Conservation (phyloP, 148 eudicot species). For the Spergularia bocconei region DNA sequence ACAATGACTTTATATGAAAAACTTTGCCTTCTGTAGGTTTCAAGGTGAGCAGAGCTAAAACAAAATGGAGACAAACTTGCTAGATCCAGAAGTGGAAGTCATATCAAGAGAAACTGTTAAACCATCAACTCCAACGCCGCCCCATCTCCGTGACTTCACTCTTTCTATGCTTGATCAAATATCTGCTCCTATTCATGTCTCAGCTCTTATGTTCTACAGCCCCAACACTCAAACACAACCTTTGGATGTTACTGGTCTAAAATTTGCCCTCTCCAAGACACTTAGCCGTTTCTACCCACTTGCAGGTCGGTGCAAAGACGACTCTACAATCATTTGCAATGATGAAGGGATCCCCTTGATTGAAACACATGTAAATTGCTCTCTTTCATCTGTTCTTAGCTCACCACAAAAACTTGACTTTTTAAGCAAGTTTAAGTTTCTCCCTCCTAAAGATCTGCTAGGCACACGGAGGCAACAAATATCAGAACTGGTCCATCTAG, state of each 20-base stretch:
- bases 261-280: constrained; percentile 3
- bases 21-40: neutral
- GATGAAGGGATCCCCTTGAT: constrained; percentile 12
- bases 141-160: constrained; percentile 3
- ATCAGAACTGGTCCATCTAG: constrained; percentile 10
- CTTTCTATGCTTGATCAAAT: constrained; percentile 18
- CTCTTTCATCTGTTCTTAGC: neutral
- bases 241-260: neutral
- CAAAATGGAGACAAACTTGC: constrained; percentile 4
- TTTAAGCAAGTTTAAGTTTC: constrained; percentile 7
- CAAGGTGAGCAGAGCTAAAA: neutral
- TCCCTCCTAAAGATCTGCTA: constrained; percentile 5
- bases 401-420: constrained; percentile 6
- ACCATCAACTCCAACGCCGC: constrained; percentile 9
- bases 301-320: constrained; percentile 19
- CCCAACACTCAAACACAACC: neutral
- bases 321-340: constrained; percentile 1
- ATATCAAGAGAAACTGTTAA: constrained; percentile 17
- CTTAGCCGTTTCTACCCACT: constrained; percentile 13
- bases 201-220: constrained; percentile 11
- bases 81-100: constrained; percentile 15
- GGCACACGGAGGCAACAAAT: neutral
- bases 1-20: neutral
- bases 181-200: neutral
- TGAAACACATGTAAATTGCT: constrained; percentile 12